Evolutionary conservation across 1,284 basidiomycete genomes (phyloP).

Genomic region (Ustilago nuda): DNA sequence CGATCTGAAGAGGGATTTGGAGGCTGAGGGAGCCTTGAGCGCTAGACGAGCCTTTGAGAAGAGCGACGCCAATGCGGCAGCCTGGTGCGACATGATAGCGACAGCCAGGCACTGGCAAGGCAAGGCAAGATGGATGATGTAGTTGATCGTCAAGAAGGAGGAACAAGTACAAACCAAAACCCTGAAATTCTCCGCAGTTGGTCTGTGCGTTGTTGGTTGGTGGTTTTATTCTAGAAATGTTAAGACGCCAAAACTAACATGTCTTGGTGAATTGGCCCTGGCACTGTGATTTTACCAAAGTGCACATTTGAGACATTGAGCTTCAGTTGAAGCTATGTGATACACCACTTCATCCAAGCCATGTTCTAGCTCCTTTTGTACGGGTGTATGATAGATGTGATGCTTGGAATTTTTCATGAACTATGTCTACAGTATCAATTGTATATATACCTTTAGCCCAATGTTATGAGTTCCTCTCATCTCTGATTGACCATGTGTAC

Average conservation of each 20-base stretch:
- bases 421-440: too few species aligned
- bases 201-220: neutral
- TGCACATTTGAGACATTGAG: conserved; percentile 29
- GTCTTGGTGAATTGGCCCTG: neutral
- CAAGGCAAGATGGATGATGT: neutral
- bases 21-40: conserved; percentile 22
- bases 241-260: neutral
- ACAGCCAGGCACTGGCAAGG: neutral
- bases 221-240: neutral
- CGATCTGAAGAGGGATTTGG: conserved; percentile 10
- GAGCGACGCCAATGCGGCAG: conserved; percentile 31
- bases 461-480: too few species aligned
- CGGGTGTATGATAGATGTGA: too few species aligned
- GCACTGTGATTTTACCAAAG: neutral
- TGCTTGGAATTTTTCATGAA: too few species aligned
- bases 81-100: conserved; percentile 22
- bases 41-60: conserved; percentile 36
- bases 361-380: too few species aligned
- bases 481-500: too few species aligned
- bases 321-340: neutral
- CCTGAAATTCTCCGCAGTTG: conserved; percentile 7
- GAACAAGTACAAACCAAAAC: conserved; percentile 10
- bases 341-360: too few species aligned
- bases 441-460: too few species aligned
- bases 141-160: conserved; percentile 7